Evolutionary conservation across 2,329 filamentous ascomycete species (phyloP), one percentile per base, ranked within the genome.

Genomic region (Pestalotiopsis sp.): DNA sequence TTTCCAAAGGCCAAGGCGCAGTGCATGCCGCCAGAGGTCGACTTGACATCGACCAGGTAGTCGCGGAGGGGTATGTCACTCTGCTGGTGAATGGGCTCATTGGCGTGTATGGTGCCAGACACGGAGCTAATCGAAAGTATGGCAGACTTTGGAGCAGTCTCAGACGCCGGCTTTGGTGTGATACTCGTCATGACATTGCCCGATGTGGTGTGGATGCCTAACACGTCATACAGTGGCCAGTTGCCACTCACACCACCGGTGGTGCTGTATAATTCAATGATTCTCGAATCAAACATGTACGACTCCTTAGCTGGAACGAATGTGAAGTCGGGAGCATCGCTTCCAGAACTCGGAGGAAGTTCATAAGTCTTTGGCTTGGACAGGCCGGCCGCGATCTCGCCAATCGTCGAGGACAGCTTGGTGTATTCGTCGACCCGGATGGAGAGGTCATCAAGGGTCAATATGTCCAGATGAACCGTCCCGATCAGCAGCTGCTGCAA

Each of bases 181-280:
- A 88, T 76, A 41, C 78, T 79, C 3, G 80, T 78, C 17, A 69
- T 69, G 68, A 88, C 76, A 66, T 78, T 72, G 61, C 86, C 87
- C 0, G 86, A 84, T 0, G 78, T 78, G 7, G 83, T 81, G 20
- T 77, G 72, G n/a, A 88, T 75, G 20, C 78, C 76, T 13, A 89
- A 80, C 38, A 81, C 76, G 72, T 87, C 84, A 74, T 83, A 85
- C 1, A 89, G 78, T 0, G 86, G 84, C 79, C 84, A 88, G 75
- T 80, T 82, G 38, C 87, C 87, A 14, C 69, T 69, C 70, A 89
- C 82, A 14, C 76, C 64, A 7, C 84, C 84, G 1, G 84, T 81
- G 2, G 81, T 80, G 20, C 85, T 84, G 31, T 75, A 71, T 14
- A 85, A 78, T 36, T 78, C 74, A 67, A 85, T 81, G 64, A 80